Evolutionary conservation across 352 stramenopile species (phyloP), one percentile per base, ranked within the genome.

Genomic region (Phytophthora syringae): DNA sequence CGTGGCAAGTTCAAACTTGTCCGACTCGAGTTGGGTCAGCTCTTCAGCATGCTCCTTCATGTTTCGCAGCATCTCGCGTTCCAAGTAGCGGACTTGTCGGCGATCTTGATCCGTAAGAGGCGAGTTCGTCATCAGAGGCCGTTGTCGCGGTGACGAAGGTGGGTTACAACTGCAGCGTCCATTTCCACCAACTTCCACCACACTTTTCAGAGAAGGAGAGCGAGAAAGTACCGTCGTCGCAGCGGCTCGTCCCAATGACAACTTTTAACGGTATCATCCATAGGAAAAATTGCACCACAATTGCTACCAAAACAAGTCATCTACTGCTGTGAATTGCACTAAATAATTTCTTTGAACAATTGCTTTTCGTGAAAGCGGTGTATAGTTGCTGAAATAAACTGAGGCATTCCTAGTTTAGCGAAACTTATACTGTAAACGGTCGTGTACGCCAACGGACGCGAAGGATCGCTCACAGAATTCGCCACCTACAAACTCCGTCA

Each of bases 371-470:
- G n/a, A n/a, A n/a, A n/a, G n/a, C n/a, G n/a, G n/a, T n/a, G n/a
- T n/a, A n/a, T n/a, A n/a, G n/a, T n/a, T n/a, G n/a, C n/a, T n/a
- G n/a, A n/a, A n/a, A n/a, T n/a, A 47, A 47, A 47, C 40, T 49
- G 53, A 63, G 57, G 36, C 60, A 44, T 63, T 68, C 22, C 48
- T 7, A 6, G 27, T 15, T n/a, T n/a, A n/a, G n/a, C n/a, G n/a
- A n/a, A n/a, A n/a, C n/a, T n/a, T n/a, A n/a, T n/a, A n/a, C n/a
- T n/a, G n/a, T 48, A 55, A 64, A 56, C 28, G 20, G 61, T 57
- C 63, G 55, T 54, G 15, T 24, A 16, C 16, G 27, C 54, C 37
- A 60, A 70, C 44, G 4, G 52, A 52, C 56, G 62, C 22, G 13
- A 67, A 37, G 20, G 49, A 59, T 63, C 52, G 37, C 16, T 28